These are phyloP conservation scores for Daedaleopsis sinensis DNA, from an alignment of 768 basidiomycete species.

Conservation along the genomic window DNA sequence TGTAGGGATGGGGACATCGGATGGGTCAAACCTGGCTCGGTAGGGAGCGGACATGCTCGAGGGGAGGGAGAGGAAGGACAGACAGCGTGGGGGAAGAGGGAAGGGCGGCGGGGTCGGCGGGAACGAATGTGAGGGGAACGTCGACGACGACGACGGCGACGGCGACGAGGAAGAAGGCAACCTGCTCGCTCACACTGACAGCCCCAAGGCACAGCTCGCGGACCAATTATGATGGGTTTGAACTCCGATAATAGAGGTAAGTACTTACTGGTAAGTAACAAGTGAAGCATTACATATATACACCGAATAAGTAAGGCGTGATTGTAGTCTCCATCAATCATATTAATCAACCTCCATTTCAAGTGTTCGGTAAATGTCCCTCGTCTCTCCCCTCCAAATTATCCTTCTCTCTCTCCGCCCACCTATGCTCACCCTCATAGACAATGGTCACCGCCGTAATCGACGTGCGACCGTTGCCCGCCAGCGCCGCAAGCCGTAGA, in stretches of 20 bases:
- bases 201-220: background rate
- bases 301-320: background rate
- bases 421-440: background rate
- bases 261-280: constrained; percentile 1
- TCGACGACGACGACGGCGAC: constrained; percentile 20
- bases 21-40: constrained; percentile 28
- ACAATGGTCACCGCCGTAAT: constrained; percentile 6
- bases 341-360: too few species aligned
- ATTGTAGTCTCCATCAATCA: constrained; percentile 18
- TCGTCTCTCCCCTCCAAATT: background rate
- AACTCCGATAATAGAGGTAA: constrained; percentile 7
- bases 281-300: background rate
- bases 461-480: background rate
- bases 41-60: constrained; percentile 27
- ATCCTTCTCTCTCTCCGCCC: background rate
- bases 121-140: constrained; percentile 25
- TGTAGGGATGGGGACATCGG: constrained; percentile 73
- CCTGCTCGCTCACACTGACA: constrained; percentile 12
- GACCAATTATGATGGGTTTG: background rate
- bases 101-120: constrained; percentile 3
- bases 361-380: background rate
- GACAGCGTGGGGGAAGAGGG: constrained; percentile 12
- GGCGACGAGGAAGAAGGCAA: constrained; percentile 25
- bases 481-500: background rate
- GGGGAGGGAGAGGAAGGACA: constrained; percentile 23